Percentiles rank a stretch among this genome's conserved stretches.
phyloP scores from a whole-genome alignment of 768 basidiomycete species.

The Russula sp. region DNA sequence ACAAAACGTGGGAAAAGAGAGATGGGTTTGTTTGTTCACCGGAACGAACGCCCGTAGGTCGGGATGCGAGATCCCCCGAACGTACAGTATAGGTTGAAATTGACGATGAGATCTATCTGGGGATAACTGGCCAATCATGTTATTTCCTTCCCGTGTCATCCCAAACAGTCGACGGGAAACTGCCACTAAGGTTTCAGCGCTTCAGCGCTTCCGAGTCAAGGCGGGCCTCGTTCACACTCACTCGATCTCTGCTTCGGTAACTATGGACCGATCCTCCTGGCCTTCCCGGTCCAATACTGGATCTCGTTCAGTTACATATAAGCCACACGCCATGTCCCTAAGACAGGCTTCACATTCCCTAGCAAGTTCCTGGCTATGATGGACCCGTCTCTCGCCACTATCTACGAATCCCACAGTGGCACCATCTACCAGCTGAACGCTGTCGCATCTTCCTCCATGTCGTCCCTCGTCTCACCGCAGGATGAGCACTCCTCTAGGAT shows the following conservation, averaged over 20 bases:
- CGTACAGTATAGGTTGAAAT: not conserved
- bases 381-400: slow-evolving; percentile 9
- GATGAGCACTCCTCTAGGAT: slow-evolving; percentile 38
- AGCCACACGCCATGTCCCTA: slow-evolving; percentile 5
- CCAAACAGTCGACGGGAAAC: slow-evolving; percentile 1
- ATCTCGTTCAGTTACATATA: slow-evolving; percentile 16
- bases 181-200: slow-evolving; percentile 7
- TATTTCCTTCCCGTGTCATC: slow-evolving; percentile 2
- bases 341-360: not conserved
- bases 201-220: not conserved
- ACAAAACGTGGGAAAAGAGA: slow-evolving; percentile 9
- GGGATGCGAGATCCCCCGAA: slow-evolving; percentile 3
- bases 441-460: slow-evolving; percentile 19
- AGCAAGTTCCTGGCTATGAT: not conserved
- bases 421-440: slow-evolving; percentile 16
- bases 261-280: slow-evolving; percentile 13
- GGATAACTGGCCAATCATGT: slow-evolving; percentile 2
- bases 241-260: slow-evolving; percentile 8
- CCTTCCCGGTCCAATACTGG: not conserved
- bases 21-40: not conserved
- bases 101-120: slow-evolving; percentile 2
- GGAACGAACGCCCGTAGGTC: slow-evolving; percentile 2
- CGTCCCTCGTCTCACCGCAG: slow-evolving; percentile 11
- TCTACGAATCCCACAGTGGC: slow-evolving; percentile 8
- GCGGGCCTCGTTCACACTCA: not conserved